phyloP scores from a whole-genome alignment of 2,329 filamentous ascomycete species.

The Helotiales sp. region DNA sequence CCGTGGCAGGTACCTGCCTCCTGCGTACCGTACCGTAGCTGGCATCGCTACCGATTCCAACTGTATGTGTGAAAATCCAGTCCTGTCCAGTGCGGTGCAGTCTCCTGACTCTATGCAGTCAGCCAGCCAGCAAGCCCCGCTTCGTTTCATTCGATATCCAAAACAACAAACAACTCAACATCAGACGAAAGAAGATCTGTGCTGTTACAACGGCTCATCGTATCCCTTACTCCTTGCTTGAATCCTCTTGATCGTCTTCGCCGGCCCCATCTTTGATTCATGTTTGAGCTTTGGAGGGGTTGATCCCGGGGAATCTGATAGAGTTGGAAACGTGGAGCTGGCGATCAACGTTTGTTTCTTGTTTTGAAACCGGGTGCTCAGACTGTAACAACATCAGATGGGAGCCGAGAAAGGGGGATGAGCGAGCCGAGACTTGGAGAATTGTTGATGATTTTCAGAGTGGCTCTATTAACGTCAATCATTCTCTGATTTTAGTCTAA shows the following conservation, averaged over 20 bases:
- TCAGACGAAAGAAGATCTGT: not conserved
- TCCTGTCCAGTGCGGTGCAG: no score
- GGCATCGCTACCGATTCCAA: slow-evolving; percentile 1
- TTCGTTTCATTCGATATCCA: slow-evolving; percentile 1
- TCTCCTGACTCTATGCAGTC: not conserved
- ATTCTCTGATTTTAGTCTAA: not conserved
- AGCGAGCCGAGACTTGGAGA: not conserved
- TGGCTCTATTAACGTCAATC: not conserved
- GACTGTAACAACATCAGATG: not conserved
- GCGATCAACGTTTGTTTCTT: slow-evolving; percentile 7
- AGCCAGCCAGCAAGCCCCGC: not conserved
- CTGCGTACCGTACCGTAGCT: no score
- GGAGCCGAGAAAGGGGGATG: no score
- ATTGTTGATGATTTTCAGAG: not conserved
- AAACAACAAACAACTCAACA: slow-evolving; percentile 4
- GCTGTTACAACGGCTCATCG: not conserved
- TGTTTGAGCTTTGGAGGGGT: not conserved
- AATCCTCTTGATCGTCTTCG: not conserved
- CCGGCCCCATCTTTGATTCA: not conserved
- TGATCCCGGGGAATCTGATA: not conserved
- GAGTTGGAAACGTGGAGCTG: slow-evolving; percentile 5
- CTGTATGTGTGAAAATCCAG: no score
- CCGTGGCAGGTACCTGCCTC: not conserved
- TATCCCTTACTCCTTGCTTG: slow-evolving; percentile 5
- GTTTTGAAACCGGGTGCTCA: not conserved